These are phyloP conservation scores for Talaromyces wortmannii DNA, from an alignment of 495 filamentous ascomycete genomes.

Conservation along the genomic window DNA sequence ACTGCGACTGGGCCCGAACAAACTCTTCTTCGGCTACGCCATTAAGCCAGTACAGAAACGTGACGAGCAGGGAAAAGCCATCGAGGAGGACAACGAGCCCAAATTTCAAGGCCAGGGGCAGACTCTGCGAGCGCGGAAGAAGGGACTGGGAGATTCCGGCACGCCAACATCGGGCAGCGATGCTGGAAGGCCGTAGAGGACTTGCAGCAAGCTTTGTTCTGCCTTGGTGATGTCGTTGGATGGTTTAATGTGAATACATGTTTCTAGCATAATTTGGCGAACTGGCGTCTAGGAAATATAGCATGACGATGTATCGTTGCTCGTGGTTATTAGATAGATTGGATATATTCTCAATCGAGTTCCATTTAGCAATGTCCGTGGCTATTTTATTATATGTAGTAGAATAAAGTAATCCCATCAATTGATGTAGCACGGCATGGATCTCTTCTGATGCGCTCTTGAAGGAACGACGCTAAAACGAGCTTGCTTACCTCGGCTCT, in stretches of 20 bases:
- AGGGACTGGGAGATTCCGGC: conserved; percentile 29
- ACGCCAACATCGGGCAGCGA: conserved; percentile 30
- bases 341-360: background rate
- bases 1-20: conserved; percentile 75
- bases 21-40: conserved; percentile 94
- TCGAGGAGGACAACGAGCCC: conserved; percentile 54
- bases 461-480: no score
- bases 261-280: conserved; percentile 4
- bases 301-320: background rate
- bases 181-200: conserved; percentile 16
- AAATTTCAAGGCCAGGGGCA: conserved; percentile 85
- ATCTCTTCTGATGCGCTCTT: no score
- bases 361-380: background rate
- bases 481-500: no score
- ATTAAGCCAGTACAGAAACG: conserved; percentile 80
- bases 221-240: background rate
- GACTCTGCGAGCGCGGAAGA: conserved; percentile 65
- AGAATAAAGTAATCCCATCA: no score
- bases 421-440: no score
- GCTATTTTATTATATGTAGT: no score
- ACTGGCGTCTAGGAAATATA: conserved; percentile 1
- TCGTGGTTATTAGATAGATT: background rate
- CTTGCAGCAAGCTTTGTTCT: background rate
- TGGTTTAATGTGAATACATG: background rate
- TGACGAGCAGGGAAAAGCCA: conserved; percentile 56